These are phyloP conservation scores for Saccharomycopsis olivae DNA, from an alignment of 805 yeast species.

Conservation along the genomic window DNA sequence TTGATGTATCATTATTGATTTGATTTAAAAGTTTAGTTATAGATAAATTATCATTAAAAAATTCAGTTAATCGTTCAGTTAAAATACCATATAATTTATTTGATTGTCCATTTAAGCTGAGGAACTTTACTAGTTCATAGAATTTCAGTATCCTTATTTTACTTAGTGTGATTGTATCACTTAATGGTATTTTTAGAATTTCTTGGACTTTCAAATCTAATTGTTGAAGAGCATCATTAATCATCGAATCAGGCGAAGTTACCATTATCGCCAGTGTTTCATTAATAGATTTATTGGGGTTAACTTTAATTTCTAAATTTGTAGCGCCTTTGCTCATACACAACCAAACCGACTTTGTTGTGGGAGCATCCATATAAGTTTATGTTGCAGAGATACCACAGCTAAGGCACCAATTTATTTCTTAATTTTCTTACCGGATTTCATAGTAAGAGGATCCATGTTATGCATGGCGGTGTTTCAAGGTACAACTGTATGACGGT, in stretches of 20 bases:
- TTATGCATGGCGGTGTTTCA: too few species aligned
- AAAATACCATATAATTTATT: slow-evolving; percentile 1
- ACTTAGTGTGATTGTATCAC: too few species aligned
- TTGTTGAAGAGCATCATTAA: background rate
- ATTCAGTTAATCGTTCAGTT: background rate
- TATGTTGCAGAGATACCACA: too few species aligned
- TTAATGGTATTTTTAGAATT: too few species aligned
- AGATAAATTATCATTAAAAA: background rate
- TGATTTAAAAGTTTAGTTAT: background rate
- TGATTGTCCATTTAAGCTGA: slow-evolving; percentile 1
- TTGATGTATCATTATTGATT: background rate
- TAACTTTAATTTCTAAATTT: too few species aligned
- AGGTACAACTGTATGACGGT: too few species aligned
- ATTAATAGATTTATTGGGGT: background rate
- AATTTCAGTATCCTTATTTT: background rate
- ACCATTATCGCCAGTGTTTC: background rate
- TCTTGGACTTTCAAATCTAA: background rate
- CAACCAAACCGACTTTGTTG: too few species aligned
- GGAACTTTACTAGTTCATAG: background rate
- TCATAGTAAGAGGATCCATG: too few species aligned
- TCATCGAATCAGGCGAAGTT: background rate
- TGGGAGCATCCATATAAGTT: too few species aligned
- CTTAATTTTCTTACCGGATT: too few species aligned
- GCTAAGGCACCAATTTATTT: too few species aligned
- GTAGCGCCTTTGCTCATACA: too few species aligned